Evolutionary conservation across 768 basidiomycete species (phyloP).

Genomic region (Trichaptum fuscoviolaceum): DNA sequence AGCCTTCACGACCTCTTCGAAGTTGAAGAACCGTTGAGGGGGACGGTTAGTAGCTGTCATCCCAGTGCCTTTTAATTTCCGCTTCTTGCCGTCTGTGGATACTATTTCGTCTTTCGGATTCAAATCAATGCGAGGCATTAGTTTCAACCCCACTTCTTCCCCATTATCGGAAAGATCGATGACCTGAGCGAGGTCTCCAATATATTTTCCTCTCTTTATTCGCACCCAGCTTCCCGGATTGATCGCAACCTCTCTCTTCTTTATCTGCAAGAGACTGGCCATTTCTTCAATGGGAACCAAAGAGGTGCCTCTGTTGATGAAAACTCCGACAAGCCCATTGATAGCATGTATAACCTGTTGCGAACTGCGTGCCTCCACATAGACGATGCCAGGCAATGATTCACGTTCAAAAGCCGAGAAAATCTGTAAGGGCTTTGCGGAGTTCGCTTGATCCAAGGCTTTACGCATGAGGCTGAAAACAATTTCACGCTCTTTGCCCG

Average conservation of each 20-base stretch:
- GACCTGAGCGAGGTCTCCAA: constrained; percentile 93
- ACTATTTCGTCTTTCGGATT: constrained; percentile 78
- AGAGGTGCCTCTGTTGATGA: constrained; percentile 71
- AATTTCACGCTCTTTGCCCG: constrained; percentile 88
- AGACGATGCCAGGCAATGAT: constrained; percentile 92
- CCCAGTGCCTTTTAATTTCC: constrained; percentile 56
- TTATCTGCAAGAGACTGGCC: constrained; percentile 93
- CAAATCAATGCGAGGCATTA: constrained; percentile 96
- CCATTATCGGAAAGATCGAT: constrained; percentile 91
- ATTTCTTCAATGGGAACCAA: constrained; percentile 97
- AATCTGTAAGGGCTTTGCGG: constrained; percentile 74
- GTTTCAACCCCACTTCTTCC: constrained; percentile 88
- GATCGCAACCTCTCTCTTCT: constrained; percentile 86
- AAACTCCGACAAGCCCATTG: constrained; percentile 89
- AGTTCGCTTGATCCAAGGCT: constrained; percentile 78
- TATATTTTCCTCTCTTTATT: constrained; percentile 88
- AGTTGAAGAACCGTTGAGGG: constrained; percentile 89
- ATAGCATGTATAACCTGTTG: constrained; percentile 83
- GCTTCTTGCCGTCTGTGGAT: constrained; percentile 64
- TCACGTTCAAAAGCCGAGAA: constrained; percentile 94
- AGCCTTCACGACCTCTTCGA: constrained; percentile 84
- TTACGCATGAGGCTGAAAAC: constrained; percentile 95
- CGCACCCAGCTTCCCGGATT: constrained; percentile 92
- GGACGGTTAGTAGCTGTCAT: constrained; percentile 58
- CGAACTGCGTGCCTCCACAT: constrained; percentile 88